phyloP scores from a whole-genome alignment of 2,329 filamentous ascomycete species.

The Neophaeococcomyces mojaviensis region DNA sequence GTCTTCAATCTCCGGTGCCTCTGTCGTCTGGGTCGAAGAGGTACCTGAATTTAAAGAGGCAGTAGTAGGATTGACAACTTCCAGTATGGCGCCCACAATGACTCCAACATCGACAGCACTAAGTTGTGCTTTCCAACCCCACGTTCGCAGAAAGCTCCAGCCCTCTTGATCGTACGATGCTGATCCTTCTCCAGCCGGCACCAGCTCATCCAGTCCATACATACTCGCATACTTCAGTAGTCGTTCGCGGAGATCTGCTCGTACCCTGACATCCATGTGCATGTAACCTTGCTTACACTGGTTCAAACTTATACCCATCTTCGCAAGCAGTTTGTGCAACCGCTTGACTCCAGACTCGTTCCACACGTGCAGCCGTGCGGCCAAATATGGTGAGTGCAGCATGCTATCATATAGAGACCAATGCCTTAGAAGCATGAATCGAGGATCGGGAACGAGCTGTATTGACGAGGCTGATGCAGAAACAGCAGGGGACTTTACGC shows the following conservation, averaged over 20 bases:
- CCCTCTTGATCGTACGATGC: constrained; percentile 72
- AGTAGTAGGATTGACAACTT: constrained; percentile 58
- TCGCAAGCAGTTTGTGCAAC: constrained; percentile 87
- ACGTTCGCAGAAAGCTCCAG: constrained; percentile 94
- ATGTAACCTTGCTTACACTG: constrained; percentile 95
- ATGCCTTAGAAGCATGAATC: constrained; percentile 84
- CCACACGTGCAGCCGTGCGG: constrained; percentile 88
- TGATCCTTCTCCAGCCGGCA: constrained; percentile 67
- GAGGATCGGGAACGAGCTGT: constrained; percentile 83
- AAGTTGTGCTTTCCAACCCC: constrained; percentile 93
- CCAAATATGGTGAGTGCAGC: constrained; percentile 92
- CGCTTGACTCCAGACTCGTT: constrained; percentile 80
- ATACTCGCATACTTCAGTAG: constrained; percentile 85
- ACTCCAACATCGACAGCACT: constrained; percentile 93
- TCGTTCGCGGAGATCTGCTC: constrained; percentile 75
- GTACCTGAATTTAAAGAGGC: constrained; percentile 10
- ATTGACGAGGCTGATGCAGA: constrained; percentile 90
- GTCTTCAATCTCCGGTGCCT: constrained; percentile 14
- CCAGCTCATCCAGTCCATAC: constrained; percentile 89
- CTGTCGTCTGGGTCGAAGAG: constrained; percentile 15
- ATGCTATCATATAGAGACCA: constrained; percentile 99
- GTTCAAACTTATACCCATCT: constrained; percentile 91
- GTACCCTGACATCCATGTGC: constrained; percentile 97
- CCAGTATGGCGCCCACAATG: constrained; percentile 81
- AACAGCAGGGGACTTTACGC: constrained; percentile 44